These are phyloP conservation scores for Trypanosoma conorhini DNA, from an alignment of 208 protist genomes.

Conservation along the genomic window DNA sequence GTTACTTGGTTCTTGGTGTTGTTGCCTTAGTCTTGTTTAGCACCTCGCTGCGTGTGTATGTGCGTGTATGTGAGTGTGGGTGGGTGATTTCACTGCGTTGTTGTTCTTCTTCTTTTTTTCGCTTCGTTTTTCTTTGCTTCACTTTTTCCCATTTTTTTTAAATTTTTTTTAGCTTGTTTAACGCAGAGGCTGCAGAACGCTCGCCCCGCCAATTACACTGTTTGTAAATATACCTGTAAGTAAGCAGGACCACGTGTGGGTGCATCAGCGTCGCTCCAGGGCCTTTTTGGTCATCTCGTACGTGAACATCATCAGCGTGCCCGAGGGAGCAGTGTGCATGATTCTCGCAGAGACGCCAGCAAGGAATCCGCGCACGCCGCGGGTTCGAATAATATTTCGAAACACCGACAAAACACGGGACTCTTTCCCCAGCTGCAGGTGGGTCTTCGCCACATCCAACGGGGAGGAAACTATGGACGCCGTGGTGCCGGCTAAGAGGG, in stretches of 20 bases:
- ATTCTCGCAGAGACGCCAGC: conserved; percentile 82
- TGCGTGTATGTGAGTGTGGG: too few species aligned
- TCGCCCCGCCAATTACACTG: too few species aligned
- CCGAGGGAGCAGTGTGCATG: conserved; percentile 86
- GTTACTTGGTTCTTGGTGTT: neutral
- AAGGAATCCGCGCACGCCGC: conserved; percentile 64
- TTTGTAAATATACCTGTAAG: neutral
- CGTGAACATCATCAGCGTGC: conserved; percentile 92
- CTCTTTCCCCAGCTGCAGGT: conserved; percentile 77
- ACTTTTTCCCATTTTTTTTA: too few species aligned
- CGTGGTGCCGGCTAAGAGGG: conserved; percentile 78
- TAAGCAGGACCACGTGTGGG: neutral
- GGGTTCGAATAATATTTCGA: conserved; percentile 32
- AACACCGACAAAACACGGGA: conserved; percentile 26
- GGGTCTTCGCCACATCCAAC: conserved; percentile 92
- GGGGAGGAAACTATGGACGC: conserved; percentile 92
- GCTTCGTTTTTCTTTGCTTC: too few species aligned
- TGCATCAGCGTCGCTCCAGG: conserved; percentile 17
- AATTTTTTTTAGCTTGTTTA: too few species aligned
- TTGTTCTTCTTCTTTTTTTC: too few species aligned
- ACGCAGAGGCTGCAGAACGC: too few species aligned
- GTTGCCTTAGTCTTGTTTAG: neutral
- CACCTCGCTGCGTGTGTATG: too few species aligned
- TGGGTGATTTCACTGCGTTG: too few species aligned
- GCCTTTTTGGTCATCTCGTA: conserved; percentile 89